These are phyloP conservation scores for Fusarium euwallaceae DNA, from an alignment of 2,329 filamentous ascomycete species.

Conservation along the genomic window DNA sequence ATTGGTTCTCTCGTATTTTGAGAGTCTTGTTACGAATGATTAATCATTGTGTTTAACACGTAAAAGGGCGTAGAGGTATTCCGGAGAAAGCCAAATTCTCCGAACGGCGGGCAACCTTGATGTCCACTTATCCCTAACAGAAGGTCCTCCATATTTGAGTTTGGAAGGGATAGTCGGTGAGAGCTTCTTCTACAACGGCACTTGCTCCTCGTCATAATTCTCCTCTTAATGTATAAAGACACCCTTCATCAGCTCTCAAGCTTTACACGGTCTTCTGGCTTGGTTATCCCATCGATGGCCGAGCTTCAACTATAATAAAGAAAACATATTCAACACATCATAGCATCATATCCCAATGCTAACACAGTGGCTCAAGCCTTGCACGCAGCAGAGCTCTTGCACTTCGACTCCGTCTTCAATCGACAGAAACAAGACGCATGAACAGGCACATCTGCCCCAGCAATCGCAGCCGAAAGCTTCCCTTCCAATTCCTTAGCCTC, in stretches of 20 bases:
- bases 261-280: too few relatives aligned
- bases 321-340: too few relatives aligned
- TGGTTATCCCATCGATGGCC: too few relatives aligned
- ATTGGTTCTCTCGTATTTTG: not conserved
- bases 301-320: too few relatives aligned
- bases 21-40: not conserved
- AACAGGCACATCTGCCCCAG: conserved; percentile 13
- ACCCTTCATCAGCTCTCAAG: too few relatives aligned
- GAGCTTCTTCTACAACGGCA: not conserved
- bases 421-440: conserved; percentile 30
- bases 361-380: not conserved
- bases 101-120: not conserved
- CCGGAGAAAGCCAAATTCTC: not conserved
- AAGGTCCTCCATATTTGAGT: not conserved
- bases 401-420: not conserved
- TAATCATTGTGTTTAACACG: not conserved
- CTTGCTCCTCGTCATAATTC: too few relatives aligned
- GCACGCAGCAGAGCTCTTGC: conserved; percentile 46
- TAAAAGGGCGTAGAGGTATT: not conserved
- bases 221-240: too few relatives aligned
- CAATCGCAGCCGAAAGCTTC: conserved; percentile 2
- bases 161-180: not conserved
- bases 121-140: not conserved
- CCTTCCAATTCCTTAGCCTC: conserved; percentile 51
- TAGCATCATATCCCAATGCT: too few relatives aligned